A percentile compares a stretch with the other conserved stretches of the same genome.
These are phyloP conservation scores for Colletotrichum zoysiae DNA, from an alignment of 2,329 filamentous ascomycete genomes.

Conservation along the genomic window DNA sequence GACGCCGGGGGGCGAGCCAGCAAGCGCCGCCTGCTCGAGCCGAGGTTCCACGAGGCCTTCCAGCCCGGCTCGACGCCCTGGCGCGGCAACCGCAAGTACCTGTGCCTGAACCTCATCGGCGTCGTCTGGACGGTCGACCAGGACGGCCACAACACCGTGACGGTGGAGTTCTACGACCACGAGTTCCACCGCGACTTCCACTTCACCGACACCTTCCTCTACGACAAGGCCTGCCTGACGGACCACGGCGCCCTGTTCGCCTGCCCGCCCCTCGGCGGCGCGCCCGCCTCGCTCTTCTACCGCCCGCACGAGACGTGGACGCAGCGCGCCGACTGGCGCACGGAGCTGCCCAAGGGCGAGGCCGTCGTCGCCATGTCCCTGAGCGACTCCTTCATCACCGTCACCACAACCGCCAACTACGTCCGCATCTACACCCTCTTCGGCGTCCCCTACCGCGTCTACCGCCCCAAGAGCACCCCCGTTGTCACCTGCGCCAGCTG, in stretches of 20 bases:
- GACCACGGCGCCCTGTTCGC: slow-evolving; percentile 89
- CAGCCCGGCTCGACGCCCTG: slow-evolving; percentile 96
- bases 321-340: slow-evolving; percentile 89
- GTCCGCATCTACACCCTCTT: slow-evolving; percentile 94
- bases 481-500: slow-evolving; percentile 94
- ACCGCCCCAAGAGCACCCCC: slow-evolving; percentile 89
- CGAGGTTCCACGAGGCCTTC: slow-evolving; percentile 84
- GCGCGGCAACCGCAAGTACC: slow-evolving; percentile 92
- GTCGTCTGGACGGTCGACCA: slow-evolving; percentile 98
- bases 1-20: slow-evolving; percentile 55
- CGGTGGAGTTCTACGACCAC: slow-evolving; percentile 97
- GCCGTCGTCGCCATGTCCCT: slow-evolving; percentile 88
- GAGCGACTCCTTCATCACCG: slow-evolving; percentile 90
- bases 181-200: slow-evolving; percentile 94
- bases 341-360: slow-evolving; percentile 88
- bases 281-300: slow-evolving; percentile 89
- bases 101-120: slow-evolving; percentile 92
- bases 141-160: slow-evolving; percentile 92
- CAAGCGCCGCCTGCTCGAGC: slow-evolving; percentile 65
- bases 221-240: slow-evolving; percentile 94
- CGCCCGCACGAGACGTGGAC: slow-evolving; percentile 98
- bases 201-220: slow-evolving; percentile 95
- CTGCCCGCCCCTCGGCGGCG: slow-evolving; percentile 71
- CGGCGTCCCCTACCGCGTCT: slow-evolving; percentile 88
- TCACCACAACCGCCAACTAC: slow-evolving; percentile 88